phyloP scores from a whole-genome alignment of 768 basidiomycete genomes.

The Trametes gibbosa region DNA sequence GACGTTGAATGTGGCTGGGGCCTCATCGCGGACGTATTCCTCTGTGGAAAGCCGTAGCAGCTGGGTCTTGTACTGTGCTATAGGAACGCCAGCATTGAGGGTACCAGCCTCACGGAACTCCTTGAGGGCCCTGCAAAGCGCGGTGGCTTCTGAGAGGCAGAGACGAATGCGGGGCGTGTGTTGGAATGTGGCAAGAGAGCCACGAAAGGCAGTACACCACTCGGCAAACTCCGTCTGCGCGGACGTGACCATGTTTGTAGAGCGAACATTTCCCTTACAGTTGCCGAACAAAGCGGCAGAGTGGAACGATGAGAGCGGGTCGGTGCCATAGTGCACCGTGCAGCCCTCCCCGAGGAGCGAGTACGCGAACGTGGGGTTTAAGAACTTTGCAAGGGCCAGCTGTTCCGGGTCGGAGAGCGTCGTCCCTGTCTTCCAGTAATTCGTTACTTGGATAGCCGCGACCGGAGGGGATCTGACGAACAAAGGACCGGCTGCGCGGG shows the following conservation, averaged over 20 bases:
- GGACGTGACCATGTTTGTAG: background rate
- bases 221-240: constrained; percentile 3
- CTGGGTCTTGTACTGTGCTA: constrained; percentile 34
- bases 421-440: constrained; percentile 41
- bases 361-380: constrained; percentile 49
- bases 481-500: constrained; percentile 39
- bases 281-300: constrained; percentile 32
- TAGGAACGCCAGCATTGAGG: constrained; percentile 23
- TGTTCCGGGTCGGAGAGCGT: constrained; percentile 25
- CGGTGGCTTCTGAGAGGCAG: constrained; percentile 30
- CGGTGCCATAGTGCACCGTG: constrained; percentile 43
- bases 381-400: constrained; percentile 30
- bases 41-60: constrained; percentile 32
- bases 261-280: constrained; percentile 14
- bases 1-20: constrained; percentile 40
- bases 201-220: constrained; percentile 27
- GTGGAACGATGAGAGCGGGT: constrained; percentile 44
- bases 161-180: constrained; percentile 17
- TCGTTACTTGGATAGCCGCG: constrained; percentile 12
- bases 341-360: constrained; percentile 38
- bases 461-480: constrained; percentile 36
- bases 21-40: constrained; percentile 30
- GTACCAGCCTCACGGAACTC: background rate
- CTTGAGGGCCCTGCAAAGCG: constrained; percentile 26
- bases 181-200: background rate